A percentile compares a stretch with the other conserved stretches of the same genome.
Evolutionary conservation across 257 asterid species (phyloP).

Genomic region (Leonotis leonurus): DNA sequence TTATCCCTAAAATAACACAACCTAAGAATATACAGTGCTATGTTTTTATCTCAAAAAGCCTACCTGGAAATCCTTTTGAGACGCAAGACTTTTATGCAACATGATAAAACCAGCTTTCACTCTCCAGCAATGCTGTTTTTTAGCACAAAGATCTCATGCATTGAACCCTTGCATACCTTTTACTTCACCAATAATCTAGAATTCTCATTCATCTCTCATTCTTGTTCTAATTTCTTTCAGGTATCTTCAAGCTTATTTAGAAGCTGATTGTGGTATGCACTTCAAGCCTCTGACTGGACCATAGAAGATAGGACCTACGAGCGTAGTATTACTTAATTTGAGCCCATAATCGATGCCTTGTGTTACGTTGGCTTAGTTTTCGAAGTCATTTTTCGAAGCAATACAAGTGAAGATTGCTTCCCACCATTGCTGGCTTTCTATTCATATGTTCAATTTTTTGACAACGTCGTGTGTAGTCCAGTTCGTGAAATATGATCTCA

Average conservation of each 20-base stretch:
- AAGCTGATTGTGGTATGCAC: slow-evolving; percentile 26
- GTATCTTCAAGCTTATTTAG: slow-evolving; percentile 75
- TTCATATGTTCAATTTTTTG: slow-evolving; percentile 15
- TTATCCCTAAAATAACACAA: not conserved
- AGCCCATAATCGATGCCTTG: slow-evolving; percentile 3
- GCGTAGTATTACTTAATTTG: not conserved
- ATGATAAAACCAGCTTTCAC: not conserved
- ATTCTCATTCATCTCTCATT: not conserved
- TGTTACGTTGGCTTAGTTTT: too few species aligned
- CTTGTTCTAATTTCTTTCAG: slow-evolving; percentile 29
- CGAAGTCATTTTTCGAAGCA: not conserved
- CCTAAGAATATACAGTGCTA: not conserved
- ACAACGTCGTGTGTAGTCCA: not conserved
- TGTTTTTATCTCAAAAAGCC: not conserved
- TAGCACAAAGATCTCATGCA: not conserved
- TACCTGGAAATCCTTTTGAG: not conserved
- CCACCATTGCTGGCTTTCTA: not conserved
- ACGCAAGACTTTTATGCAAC: not conserved
- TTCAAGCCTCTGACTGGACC: not conserved
- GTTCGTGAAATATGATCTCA: not conserved
- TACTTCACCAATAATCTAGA: not conserved
- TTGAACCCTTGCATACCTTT: not conserved
- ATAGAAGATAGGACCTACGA: not conserved
- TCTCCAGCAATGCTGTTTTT: not conserved
- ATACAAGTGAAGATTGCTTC: not conserved